Base-by-base conservation (phyloP, 768 basidiomycete species). In the Candolleomyces efflorescens region DNA sequence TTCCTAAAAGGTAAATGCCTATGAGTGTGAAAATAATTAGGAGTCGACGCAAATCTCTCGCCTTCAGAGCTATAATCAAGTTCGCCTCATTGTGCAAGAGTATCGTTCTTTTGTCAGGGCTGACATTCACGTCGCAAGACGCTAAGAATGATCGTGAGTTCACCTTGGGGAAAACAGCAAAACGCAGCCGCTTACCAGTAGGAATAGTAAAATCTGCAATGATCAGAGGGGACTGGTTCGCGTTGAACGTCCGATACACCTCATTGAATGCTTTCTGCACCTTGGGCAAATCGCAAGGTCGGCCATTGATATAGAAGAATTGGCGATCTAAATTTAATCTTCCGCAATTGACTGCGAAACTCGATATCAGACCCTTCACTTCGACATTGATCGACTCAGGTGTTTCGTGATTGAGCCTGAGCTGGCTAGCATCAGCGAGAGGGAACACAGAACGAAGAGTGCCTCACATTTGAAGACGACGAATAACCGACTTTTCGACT, bases 91-190 rank as follows among this genome's bases (percentile, higher is more conserved):
- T 87, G 63, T 98, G 94, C 11, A 99, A 66, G 52, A 97, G 86
- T 38, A 98, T 89, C 0, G 93, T 95, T n/a, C 96, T 82, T 67
- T 98, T 99, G 74, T 98, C 97, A 0, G 97, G 96, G 60, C 87
- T 92, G 59, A 98, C 90, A 60, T 99, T 99, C 65, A 99, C 85
- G 67, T 99, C 97, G 64, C 85, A 91, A 0, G 83, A 76, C 56
- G 86, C 92, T 94, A 60, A 18, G n/a, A 5, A 54, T 15, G 22
- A 6, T 18, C 12, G 39, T 3, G 17, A 6, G 38, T 27, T 54
- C 22, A 52, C 12, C 54, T 23, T 13, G 3, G 9, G 59, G 11
- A 56, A 17, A 6, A 17, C 9, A 23, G 32, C 11, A 12, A 54
- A 24, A 36, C 48, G 10, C 17, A 45, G 26, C 23, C 13, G 12